Evolutionary conservation across 2,329 filamentous ascomycete genomes (phyloP).

Genomic region (Epichloe bromicola): DNA sequence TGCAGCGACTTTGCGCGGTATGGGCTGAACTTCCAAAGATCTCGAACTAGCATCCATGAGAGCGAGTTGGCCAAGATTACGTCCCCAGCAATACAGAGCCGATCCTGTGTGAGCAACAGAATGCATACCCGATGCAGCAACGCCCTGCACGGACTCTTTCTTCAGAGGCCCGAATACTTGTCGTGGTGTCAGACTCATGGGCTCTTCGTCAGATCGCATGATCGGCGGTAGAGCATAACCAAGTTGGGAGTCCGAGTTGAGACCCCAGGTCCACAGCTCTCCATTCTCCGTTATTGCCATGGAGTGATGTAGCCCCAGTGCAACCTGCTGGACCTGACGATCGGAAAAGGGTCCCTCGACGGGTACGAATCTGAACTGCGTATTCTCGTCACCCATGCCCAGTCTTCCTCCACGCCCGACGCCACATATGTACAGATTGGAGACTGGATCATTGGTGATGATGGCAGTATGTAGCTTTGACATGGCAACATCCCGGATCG

Average conservation of each 20-base stretch:
- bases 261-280: slow-evolving; percentile 92
- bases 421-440: slow-evolving; percentile 86
- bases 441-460: slow-evolving; percentile 72
- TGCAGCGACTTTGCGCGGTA: slow-evolving; percentile 76
- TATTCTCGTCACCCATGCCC: slow-evolving; percentile 80
- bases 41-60: slow-evolving; percentile 91
- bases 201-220: slow-evolving; percentile 61
- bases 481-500: slow-evolving; percentile 71
- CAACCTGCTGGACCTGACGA: slow-evolving; percentile 63
- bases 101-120: slow-evolving; percentile 76
- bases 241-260: slow-evolving; percentile 72
- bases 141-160: slow-evolving; percentile 66
- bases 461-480: slow-evolving; percentile 88
- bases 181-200: slow-evolving; percentile 66
- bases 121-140: slow-evolving; percentile 81
- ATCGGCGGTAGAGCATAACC: slow-evolving; percentile 66
- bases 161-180: slow-evolving; percentile 90
- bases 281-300: slow-evolving; percentile 74
- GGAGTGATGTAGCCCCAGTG: slow-evolving; percentile 83
- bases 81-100: slow-evolving; percentile 85
- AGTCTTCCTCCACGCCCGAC: slow-evolving; percentile 83
- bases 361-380: slow-evolving; percentile 73
- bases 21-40: slow-evolving; percentile 70
- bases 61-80: slow-evolving; percentile 86
- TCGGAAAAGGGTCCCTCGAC: slow-evolving; percentile 65